Evolutionary conservation across 2,329 filamentous ascomycete genomes (phyloP).

Genomic region (Colletotrichum lentis): DNA sequence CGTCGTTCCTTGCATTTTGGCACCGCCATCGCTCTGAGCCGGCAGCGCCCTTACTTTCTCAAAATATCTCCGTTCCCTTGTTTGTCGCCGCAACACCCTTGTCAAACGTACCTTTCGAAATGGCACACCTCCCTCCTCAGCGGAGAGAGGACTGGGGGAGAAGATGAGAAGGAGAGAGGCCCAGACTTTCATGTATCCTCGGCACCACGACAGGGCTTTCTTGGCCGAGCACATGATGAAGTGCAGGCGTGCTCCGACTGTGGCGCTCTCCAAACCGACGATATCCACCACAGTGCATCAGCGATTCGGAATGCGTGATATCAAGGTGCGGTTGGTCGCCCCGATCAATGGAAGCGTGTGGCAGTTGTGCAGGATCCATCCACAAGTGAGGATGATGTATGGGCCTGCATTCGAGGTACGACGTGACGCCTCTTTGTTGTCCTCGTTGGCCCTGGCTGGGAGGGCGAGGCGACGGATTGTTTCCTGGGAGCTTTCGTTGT

Average conservation of each 20-base stretch:
- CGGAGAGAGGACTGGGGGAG: neutral
- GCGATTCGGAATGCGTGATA: neutral
- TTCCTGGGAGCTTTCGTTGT: conserved; percentile 13
- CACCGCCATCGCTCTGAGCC: conserved; percentile 20
- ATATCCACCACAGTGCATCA: neutral
- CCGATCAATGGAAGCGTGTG: neutral
- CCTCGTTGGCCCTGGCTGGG: neutral
- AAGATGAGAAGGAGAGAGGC: neutral
- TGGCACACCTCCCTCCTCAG: conserved; percentile 7
- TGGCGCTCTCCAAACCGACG: conserved; percentile 13
- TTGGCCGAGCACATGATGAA: neutral
- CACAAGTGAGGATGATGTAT: neutral
- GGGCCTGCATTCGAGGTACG: conserved; percentile 8
- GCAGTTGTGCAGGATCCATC: neutral
- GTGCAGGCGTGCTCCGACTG: neutral
- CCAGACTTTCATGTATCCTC: neutral
- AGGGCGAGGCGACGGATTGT: conserved; percentile 24
- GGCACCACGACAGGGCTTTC: neutral
- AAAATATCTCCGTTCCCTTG: conserved; percentile 25
- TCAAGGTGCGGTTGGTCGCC: conserved; percentile 1
- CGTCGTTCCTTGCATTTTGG: conserved; percentile 22
- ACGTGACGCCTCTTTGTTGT: conserved; percentile 23
- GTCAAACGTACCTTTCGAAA: conserved; percentile 1
- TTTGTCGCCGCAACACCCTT: conserved; percentile 10
- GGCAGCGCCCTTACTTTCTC: conserved; percentile 22